Base-by-base conservation (phyloP, 23 red algal genomes). In the Gracilaria caudata region DNA sequence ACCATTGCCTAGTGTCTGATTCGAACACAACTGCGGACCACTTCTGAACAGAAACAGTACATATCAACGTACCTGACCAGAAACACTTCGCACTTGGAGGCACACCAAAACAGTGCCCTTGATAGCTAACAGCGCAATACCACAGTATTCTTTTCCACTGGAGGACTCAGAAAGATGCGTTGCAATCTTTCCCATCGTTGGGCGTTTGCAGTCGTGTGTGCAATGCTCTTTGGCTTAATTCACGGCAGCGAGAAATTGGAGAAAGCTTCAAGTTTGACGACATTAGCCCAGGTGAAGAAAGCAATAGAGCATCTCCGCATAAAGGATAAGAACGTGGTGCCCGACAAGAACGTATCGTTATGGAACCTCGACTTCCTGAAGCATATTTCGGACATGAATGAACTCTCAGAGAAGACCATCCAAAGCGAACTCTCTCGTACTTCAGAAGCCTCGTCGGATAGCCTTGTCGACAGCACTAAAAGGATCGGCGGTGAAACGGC, bases 361-460 rank as follows among this genome's bases (percentile, higher is more conserved):
- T 75, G 70, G 70, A 75, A 75, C 20, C 70, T 75, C n/a, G 29
- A 75, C 40, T 75, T 75, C 13, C 43, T 75, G 39, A 75, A 75
- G 70, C 39, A 46, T n/a, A 75, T 75, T 6, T 38, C 43, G 4
- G 70, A 75, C 8, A 75, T 46, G 43, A 49, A 43, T 10, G 70
- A 49, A 26, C 37, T 46, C 25, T 43, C 70, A 3, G 70, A 75
- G 16, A 47, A 75, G 20, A 29, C 43, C n/a, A 75, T 46, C 29
- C 39, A 43, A 49, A 47, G 4, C 19, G 70, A 75, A 75, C 70
- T 46, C 13, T 75, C 43, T 20, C 33, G 1, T 12, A 49, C 70
- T 5, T 40, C 70, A 26, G 70, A 75, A 26, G 7, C 19, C 43
- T 12, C 7, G 1, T 28, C 4, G 20, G 33, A 75, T 4, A 30